A percentile compares a stretch with the other conserved stretches of the same genome.
These are phyloP conservation scores for Cornus suecica DNA, from an alignment of 148 eudicot genomes.

Conservation along the genomic window DNA sequence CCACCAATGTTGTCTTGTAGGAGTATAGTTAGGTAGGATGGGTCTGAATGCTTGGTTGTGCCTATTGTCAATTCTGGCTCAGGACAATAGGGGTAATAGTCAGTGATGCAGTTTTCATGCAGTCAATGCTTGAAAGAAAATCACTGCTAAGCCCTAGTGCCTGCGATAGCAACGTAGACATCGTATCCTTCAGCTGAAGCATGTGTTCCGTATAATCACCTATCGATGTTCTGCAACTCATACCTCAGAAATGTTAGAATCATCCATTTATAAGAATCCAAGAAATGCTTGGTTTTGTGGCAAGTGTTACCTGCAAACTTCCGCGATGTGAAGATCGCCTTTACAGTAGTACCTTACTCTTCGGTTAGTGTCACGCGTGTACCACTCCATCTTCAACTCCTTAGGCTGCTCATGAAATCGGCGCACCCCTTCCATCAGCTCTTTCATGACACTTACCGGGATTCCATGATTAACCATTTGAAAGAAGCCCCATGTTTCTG, in stretches of 20 bases:
- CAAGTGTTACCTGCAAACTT: constrained; percentile 46
- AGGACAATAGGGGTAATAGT: constrained; percentile 59
- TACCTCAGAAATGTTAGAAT: too few species aligned
- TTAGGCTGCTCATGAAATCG: constrained; percentile 53
- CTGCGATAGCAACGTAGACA: constrained; percentile 41
- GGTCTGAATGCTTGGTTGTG: constrained; percentile 49
- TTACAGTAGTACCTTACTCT: constrained; percentile 44
- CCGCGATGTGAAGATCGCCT: constrained; percentile 21
- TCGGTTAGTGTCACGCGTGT: constrained; percentile 32
- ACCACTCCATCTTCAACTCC: constrained; percentile 44
- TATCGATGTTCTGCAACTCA: constrained; percentile 34
- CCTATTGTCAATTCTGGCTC: constrained; percentile 55
- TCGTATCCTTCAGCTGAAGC: constrained; percentile 21
- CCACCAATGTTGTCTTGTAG: constrained; percentile 45
- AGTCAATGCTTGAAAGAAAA: constrained; percentile 31
- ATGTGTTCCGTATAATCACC: constrained; percentile 31
- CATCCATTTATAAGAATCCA: too few species aligned
- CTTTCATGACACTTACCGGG: constrained; percentile 20
- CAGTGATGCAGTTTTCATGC: constrained; percentile 45
- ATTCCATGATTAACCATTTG: constrained; percentile 51
- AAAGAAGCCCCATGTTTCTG: constrained; percentile 39
- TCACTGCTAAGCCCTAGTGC: constrained; percentile 44
- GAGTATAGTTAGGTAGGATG: constrained; percentile 48
- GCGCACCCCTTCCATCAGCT: constrained; percentile 21
- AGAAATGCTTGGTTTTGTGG: too few species aligned